Base-by-base conservation (phyloP, 1,284 basidiomycete species). In the Microbotryum scabiosae region DNA sequence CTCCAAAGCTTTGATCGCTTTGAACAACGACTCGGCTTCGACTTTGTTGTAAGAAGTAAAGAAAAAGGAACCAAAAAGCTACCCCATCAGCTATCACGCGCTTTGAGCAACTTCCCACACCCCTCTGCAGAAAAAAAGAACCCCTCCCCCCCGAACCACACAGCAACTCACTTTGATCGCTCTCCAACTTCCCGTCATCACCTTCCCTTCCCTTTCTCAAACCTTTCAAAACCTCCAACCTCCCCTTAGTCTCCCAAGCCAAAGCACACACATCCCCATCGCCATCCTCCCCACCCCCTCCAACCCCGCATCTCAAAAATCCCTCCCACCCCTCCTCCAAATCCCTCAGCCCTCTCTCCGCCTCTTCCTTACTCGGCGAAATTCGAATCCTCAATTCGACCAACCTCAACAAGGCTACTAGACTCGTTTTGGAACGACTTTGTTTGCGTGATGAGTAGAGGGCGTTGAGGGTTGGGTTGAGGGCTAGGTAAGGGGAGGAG, bases 251-350 rank as follows among this genome's bases (percentile, higher is more conserved):
- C 48, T 51, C 48, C n/a, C 53, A 41, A 3, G 32, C 45, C 2
- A 32, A 26, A 26, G 45, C 45, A 12, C 36, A 51, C n/a, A 41
- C 44, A 4, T 43, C 43, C 44, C 47, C 49, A n/a, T 30, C 47
- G 9, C 28, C 36, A 30, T 16, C 21, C n/a, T n/a, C n/a, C n/a
- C n/a, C n/a, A n/a, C n/a, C n/a, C 46, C 16, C 62, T 18, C 21
- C 4, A 41, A 41, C 30, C 30, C 30, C 30, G 16, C 36, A 41
- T 41, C 36, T 41, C 36, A 41, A 18, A 41, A 64, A 25, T 26
- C 36, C 46, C 16, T 26, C 36, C 63, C 60, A 62, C 8, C 9
- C 50, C 32, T n/a, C 48, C 25, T 62, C 62, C 5, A 66, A 21
- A 23, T 64, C 60, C 12, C 14, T 2, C 52, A 66, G n/a, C 2